Conservation (phyloP, 1,284 basidiomycete genomes). For the Singerocomus inundabilis region DNA sequence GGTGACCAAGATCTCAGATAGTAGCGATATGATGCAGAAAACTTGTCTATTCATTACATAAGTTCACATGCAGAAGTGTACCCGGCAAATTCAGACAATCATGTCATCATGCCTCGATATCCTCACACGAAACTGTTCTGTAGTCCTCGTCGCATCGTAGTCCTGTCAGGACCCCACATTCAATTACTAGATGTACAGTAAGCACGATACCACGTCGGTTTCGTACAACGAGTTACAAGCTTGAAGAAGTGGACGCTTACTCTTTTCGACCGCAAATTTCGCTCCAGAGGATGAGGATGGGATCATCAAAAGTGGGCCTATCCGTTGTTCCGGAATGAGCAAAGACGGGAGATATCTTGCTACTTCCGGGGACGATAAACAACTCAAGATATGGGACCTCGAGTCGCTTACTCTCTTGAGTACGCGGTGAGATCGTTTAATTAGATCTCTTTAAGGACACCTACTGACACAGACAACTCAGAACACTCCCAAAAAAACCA, state of each 20-base stretch:
- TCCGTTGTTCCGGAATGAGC: slow-evolving; percentile 62
- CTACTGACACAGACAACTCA: slow-evolving; percentile 31
- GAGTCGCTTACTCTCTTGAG: slow-evolving; percentile 54
- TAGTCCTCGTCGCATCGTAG: slow-evolving; percentile 37
- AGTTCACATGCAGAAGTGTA: too few relatives aligned
- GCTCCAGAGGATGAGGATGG: slow-evolving; percentile 34
- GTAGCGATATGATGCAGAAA: too few relatives aligned
- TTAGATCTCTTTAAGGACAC: neutral
- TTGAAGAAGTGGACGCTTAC: slow-evolving; percentile 53
- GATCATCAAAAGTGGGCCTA: slow-evolving; percentile 50
- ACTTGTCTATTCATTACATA: too few relatives aligned
- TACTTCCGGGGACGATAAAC: slow-evolving; percentile 78
- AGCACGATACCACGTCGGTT: neutral
- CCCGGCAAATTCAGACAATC: too few relatives aligned
- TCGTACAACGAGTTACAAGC: slow-evolving; percentile 10
- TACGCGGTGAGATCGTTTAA: slow-evolving; percentile 49
- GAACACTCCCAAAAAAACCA: slow-evolving; percentile 76
- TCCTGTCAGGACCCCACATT: slow-evolving; percentile 58
- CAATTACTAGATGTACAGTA: slow-evolving; percentile 56
- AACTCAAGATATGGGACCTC: slow-evolving; percentile 71
- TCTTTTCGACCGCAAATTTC: slow-evolving; percentile 43
- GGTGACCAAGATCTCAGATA: too few relatives aligned
- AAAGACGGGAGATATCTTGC: slow-evolving; percentile 49
- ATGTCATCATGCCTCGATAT: slow-evolving; percentile 28
- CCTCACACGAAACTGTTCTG: slow-evolving; percentile 51